Evolutionary conservation across 345 rosid genomes (phyloP), one percentile per base, ranked within the genome.

Genomic region (Rhodamnia argentea): DNA sequence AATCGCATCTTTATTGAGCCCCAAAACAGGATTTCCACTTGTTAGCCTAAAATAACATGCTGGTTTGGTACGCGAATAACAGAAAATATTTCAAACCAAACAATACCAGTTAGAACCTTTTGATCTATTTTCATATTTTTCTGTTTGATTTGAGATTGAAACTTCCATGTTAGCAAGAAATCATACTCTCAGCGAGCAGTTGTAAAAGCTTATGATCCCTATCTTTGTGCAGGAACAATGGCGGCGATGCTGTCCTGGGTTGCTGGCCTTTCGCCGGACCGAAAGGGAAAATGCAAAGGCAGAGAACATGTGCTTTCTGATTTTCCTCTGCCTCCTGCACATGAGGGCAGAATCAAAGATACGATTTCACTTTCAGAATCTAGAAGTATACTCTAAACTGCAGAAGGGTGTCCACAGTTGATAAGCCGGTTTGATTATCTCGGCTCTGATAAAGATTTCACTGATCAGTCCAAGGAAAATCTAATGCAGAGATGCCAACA

Each of bases 211-310:
- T 18, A 37, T 1, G 42, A 37, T 37, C 47, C 47, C 26, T 9
- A 18, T 70, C 24, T 70, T 70, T 20, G 10, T 22, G 13, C 81
- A 70, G 81, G 81, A 37, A 4, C 1, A 32, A 70, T 18, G 81
- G 37, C 13, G 13, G 7, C 14, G 26, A 70, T 37, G 47, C 81
- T 70, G 1, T 70, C 81, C 42, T 18, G 81, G 84, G 89, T 47
- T 93, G 93, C 89, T 93, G 90, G 89, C 86, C 91, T 22, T 85
- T 89, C 57, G 87, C 90, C 64, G 10, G 53, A 13, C 42, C 20
- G 86, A 91, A 55, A 75, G 75, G 56, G 82, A 88, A 87, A 70
- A 44, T 56, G 55, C 24, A 47, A n/a, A 60, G 51, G 84, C 84
- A 37, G 20, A 70, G 82, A 85, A 87, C 84, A 52, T 85, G 85